Base-by-base conservation (phyloP, 805 yeast genomes). In the Ogataea trehaloabstinens region DNA sequence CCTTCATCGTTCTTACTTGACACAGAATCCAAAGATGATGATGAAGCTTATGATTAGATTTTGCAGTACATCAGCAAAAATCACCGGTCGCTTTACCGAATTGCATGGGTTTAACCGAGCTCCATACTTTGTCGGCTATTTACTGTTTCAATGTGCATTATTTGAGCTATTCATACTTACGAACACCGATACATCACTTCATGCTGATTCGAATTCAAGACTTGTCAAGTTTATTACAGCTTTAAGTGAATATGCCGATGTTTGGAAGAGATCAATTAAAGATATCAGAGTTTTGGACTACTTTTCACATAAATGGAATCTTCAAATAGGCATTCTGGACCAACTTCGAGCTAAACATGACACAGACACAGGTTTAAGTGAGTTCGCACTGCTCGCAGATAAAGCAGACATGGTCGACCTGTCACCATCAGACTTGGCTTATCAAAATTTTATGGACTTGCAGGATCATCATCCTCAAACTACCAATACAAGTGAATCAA, bases 71-170 rank as follows among this genome's bases (percentile, higher is more conserved):
- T 56, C 64, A 2, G 19, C 53, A 1, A 48, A 34, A 16, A 37
- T 62, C 1, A 45, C 56, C 7, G 39, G 47, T 11, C 38, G 41
- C 28, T 52, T 35, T 35, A 24, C 39, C n/a, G 16, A 42, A n/a
- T 18, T 44, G 16, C 37, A 42, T 32, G 44, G 48, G 1, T 55
- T 51, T 35, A 37, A 44, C 19, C 29, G 30, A 5, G 45, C 58
- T 1, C 66, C 67, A 1, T 58, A 63, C 33, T 63, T 61, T 40
- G 52, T 55, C 2, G 60, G 64, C 10, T 63, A 63, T 28, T 37
- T 61, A 34, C 45, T 61, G 7, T 43, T 63, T 24, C 62, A 62
- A 15, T 52, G 58, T 42, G 60, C 66, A 2, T 52, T 60, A 31
- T 58, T 60, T 52, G 66, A 63, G 21, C 31, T 63, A 18, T 63